Conservation (phyloP, 371 early-diverging fungal genomes). For the Rhizopus microsporus region DNA sequence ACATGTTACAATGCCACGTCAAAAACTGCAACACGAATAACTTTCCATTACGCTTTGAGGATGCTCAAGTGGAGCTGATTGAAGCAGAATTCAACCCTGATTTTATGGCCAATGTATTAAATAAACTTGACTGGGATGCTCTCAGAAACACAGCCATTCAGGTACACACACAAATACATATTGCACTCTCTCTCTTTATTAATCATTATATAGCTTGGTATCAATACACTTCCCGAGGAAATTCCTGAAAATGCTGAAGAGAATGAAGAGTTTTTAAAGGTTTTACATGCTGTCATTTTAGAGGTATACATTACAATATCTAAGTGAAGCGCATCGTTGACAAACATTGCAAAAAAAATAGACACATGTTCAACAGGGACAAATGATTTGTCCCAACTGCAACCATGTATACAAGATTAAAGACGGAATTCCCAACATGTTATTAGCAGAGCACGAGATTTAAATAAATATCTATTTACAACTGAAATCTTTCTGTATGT, state of each 20-base stretch:
- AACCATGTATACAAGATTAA: slow-evolving; percentile 87
- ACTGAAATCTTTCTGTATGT: slow-evolving; percentile 37
- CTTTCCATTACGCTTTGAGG: slow-evolving; percentile 87
- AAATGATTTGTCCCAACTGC: slow-evolving; percentile 92
- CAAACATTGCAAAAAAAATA: slow-evolving; percentile 24
- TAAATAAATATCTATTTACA: slow-evolving; percentile 43
- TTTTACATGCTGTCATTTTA: slow-evolving; percentile 76
- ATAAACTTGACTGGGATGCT: slow-evolving; percentile 86
- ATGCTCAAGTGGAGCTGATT: slow-evolving; percentile 79
- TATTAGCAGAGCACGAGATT: slow-evolving; percentile 92
- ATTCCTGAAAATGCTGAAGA: slow-evolving; percentile 72
- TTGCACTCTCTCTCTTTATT: not conserved
- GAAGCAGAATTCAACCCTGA: slow-evolving; percentile 87
- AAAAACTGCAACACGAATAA: slow-evolving; percentile 87
- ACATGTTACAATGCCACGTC: slow-evolving; percentile 97
- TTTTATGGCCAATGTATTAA: slow-evolving; percentile 81
- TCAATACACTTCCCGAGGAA: slow-evolving; percentile 64
- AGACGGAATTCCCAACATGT: slow-evolving; percentile 97
- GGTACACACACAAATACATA: slow-evolving; percentile 41
- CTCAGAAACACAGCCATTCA: slow-evolving; percentile 71
- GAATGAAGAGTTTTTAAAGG: slow-evolving; percentile 75
- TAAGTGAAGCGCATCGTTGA: not conserved
- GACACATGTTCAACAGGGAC: slow-evolving; percentile 85
- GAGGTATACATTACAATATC: slow-evolving; percentile 59
- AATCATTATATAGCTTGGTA: slow-evolving; percentile 52